Conservation (phyloP, 2,329 filamentous ascomycete species). For the Cladophialophora yegresii region DNA sequence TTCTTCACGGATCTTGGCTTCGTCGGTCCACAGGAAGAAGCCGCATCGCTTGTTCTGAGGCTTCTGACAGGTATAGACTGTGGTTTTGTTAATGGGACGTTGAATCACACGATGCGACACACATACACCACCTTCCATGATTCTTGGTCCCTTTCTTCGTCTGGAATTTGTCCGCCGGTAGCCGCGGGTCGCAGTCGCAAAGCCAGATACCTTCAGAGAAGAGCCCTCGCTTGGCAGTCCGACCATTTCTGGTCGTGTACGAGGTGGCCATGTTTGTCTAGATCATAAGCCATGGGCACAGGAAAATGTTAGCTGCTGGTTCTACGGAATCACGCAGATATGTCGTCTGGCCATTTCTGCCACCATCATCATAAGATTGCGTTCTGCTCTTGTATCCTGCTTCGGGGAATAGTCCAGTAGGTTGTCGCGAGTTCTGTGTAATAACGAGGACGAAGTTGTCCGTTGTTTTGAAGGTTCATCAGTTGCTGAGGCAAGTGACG, state of each 20-base stretch:
- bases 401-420: neutral
- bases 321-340: neutral
- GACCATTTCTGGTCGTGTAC: conserved; percentile 31
- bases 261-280: conserved; percentile 24
- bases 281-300: neutral
- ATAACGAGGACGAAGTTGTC: neutral
- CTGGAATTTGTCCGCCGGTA: conserved; percentile 58
- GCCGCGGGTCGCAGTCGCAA: conserved; percentile 59
- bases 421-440: neutral
- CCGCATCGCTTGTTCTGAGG: conserved; percentile 52
- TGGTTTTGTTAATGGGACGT: conserved; percentile 6
- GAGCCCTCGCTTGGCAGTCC: conserved; percentile 41
- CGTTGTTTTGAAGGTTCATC: neutral
- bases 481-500: conserved; percentile 27
- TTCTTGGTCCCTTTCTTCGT: conserved; percentile 61
- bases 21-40: conserved; percentile 64
- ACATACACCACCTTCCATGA: conserved; percentile 57
- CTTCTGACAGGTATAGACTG: conserved; percentile 61
- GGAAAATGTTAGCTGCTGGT: neutral
- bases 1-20: conserved; percentile 58
- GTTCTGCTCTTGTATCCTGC: neutral
- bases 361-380: neutral
- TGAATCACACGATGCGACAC: neutral
- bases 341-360: neutral
- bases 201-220: conserved; percentile 52